Conservation (phyloP, 164 flowering plant genomes). For the Brasenia schreberi region DNA sequence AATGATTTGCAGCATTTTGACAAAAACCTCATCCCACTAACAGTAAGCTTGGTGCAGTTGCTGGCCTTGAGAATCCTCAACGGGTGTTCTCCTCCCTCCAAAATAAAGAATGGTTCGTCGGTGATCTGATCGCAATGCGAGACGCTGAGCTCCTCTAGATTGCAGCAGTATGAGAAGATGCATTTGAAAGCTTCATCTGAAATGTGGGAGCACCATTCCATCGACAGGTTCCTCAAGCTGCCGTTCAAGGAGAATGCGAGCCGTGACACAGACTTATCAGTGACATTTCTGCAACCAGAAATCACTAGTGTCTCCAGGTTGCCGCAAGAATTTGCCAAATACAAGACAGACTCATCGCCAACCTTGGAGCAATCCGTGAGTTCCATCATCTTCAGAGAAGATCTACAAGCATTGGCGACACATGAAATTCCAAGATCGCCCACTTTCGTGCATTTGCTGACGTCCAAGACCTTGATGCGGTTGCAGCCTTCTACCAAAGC, state of each 20-base stretch:
- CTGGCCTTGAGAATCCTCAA: constrained; percentile 61
- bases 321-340: constrained; percentile 53
- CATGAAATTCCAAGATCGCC: constrained; percentile 56
- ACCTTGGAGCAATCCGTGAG: constrained; percentile 65
- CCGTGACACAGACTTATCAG: constrained; percentile 44
- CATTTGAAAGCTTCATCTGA: constrained; percentile 57
- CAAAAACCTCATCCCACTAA: constrained; percentile 39
- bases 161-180: constrained; percentile 42
- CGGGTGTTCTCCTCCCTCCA: constrained; percentile 23
- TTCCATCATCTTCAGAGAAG: constrained; percentile 51
- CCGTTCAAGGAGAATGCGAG: constrained; percentile 39
- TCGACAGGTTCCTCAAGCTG: constrained; percentile 52
- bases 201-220: constrained; percentile 86
- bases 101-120: constrained; percentile 53
- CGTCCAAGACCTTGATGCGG: constrained; percentile 36
- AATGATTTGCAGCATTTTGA: constrained; percentile 47
- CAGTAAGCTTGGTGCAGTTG: constrained; percentile 74
- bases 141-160: constrained; percentile 66
- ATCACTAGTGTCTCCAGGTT: constrained; percentile 72
- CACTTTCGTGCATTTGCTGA: constrained; percentile 69
- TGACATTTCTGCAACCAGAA: constrained; percentile 65
- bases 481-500: constrained; percentile 60
- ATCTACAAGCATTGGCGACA: constrained; percentile 49
- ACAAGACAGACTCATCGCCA: constrained; percentile 53
- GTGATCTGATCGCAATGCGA: constrained; percentile 82